Percentiles rank a stretch among this genome's conserved stretches.
These are phyloP conservation scores for Chlorella variabilis DNA, from an alignment of 163 green algal species.

Conservation along the genomic window DNA sequence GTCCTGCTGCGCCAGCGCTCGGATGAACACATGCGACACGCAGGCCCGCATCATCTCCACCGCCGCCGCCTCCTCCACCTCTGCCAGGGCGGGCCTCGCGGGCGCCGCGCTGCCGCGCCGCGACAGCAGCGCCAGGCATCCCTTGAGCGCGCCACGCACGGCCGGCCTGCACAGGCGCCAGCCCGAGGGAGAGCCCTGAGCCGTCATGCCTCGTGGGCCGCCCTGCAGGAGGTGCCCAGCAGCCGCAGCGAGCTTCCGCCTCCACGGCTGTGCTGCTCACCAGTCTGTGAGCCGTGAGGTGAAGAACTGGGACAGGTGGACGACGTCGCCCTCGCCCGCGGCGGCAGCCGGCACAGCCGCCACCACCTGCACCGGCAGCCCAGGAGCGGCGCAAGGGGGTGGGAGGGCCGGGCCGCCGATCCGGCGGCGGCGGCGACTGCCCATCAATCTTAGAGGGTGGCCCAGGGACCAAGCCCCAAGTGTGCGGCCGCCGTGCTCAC, in stretches of 20 bases:
- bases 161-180: slow-evolving; percentile 32
- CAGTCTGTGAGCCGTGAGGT: slow-evolving; percentile 41
- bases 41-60: slow-evolving; percentile 39
- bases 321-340: not conserved
- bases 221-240: too few species aligned
- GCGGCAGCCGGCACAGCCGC: not conserved
- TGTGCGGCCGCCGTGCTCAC: not conserved
- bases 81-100: not conserved
- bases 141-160: slow-evolving; percentile 41
- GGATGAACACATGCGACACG: slow-evolving; percentile 55
- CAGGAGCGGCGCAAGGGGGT: not conserved
- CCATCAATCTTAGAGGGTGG: too few species aligned
- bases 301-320: slow-evolving; percentile 47
- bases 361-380: slow-evolving; percentile 24
- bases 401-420: not conserved
- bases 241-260: too few species aligned
- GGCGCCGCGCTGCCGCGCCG: not conserved
- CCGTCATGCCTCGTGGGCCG: too few species aligned
- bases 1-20: slow-evolving; percentile 48
- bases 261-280: too few species aligned
- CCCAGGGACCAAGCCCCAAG: too few species aligned
- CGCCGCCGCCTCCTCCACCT: slow-evolving; percentile 14
- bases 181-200: not conserved
- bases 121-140: slow-evolving; percentile 42
- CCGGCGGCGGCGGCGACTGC: too few species aligned